Base-by-base conservation (phyloP, 2,329 filamentous ascomycete genomes). In the Aspergillus nomiae region DNA sequence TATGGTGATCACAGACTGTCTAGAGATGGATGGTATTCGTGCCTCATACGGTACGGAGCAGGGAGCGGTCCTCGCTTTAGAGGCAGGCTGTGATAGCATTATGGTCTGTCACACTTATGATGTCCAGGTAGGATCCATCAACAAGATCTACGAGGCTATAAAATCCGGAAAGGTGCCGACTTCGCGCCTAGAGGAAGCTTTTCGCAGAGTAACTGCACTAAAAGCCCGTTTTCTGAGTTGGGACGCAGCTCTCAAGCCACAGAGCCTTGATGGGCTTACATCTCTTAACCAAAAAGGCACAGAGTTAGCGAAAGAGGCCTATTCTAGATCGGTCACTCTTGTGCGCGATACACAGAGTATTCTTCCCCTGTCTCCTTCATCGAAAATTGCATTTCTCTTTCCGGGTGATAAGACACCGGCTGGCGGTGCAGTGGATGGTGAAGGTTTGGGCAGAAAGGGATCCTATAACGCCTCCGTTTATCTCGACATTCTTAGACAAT, bases 91-190 rank as follows among this genome's bases (percentile, higher is more conserved):
- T 56, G 80, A 83, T 61, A 81, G 77, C 59, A 68, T 80, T 7
- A 81, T 82, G 78, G 71, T 83, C n/a, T 82, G 79, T 50, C 79
- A 82, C 64, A 81, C 79, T 0, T 78, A 77, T 60, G 69, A 73
- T 7, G 74, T 77, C 41, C 80, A 82, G 62, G 68, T 81, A 21
- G 75, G 71, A 4, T 77, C 80, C 1, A 80, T 82, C 21, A 69
- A 80, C 43, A 67, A 71, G 32, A 75, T 82, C 2, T 73, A 76
- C 26, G 63, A 75, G 53, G 78, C 79, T 19, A 69, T 80, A 0
- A 70, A 74, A 46, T 74, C 72, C 28, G 78, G 78, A 6, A 67
- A 70, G 5, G 66, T 82, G 26, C 65, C 73, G 1, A 58, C 68
- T 48, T 60, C 70, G 6, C 69, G 73, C 5, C 69, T 82, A 9